phyloP scores from a whole-genome alignment of 495 filamentous ascomycete genomes.

The Penicillium simplicissimum region DNA sequence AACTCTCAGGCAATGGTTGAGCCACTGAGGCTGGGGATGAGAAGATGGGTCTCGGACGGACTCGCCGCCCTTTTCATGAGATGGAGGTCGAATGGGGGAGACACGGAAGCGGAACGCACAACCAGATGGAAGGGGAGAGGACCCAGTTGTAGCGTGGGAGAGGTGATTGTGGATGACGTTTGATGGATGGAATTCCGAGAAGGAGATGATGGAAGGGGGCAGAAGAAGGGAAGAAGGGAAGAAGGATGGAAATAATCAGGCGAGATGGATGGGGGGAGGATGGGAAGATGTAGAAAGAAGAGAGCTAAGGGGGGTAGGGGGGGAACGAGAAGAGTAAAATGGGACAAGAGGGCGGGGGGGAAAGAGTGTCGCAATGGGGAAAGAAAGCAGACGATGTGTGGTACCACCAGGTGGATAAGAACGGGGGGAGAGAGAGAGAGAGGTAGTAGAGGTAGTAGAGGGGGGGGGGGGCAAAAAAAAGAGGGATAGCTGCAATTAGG shows the following conservation, averaged over 20 bases:
- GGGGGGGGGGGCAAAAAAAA: background rate
- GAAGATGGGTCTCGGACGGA: conserved; percentile 27
- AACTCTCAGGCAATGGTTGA: background rate
- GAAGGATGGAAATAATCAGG: too few relatives aligned
- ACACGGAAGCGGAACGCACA: conserved; percentile 4
- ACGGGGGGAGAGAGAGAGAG: background rate
- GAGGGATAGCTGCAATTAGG: background rate
- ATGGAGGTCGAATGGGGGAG: conserved; percentile 6
- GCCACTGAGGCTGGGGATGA: conserved; percentile 10
- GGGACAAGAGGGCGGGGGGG: conserved; percentile 3
- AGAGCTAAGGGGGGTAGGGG: conserved; percentile 5
- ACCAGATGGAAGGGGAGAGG: conserved; percentile 5
- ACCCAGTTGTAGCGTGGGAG: conserved; percentile 1
- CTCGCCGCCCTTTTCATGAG: conserved; percentile 35
- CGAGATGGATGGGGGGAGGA: background rate
- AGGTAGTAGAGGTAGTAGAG: background rate
- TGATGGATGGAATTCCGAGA: background rate
- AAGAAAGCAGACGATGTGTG: conserved; percentile 2
- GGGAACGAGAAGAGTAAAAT: conserved; percentile 9
- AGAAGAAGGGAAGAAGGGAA: conserved; percentile 3
- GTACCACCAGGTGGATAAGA: background rate
- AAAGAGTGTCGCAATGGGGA: background rate
- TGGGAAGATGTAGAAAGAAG: conserved; percentile 1
- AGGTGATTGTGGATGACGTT: conserved; percentile 7
- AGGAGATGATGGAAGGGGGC: background rate